These are phyloP conservation scores for Cymodocea nodosa DNA, from an alignment of 116 monocot species.

Conservation along the genomic window DNA sequence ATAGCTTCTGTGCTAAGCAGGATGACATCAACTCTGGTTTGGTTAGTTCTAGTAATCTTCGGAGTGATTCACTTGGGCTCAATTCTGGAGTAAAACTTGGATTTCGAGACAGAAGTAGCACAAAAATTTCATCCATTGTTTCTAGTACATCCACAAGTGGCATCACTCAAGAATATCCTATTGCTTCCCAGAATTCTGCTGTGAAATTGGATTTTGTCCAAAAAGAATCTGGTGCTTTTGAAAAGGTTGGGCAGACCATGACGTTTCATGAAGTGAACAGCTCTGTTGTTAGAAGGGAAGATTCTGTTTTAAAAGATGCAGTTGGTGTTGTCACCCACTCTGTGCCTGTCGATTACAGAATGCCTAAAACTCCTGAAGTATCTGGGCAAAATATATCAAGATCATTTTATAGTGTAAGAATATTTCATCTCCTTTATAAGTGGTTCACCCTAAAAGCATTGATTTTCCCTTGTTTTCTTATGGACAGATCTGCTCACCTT, in stretches of 20 bases:
- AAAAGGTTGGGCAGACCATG: slow-evolving; percentile 12
- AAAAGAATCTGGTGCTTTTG: slow-evolving; percentile 8
- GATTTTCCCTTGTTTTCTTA: neutral
- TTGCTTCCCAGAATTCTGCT: slow-evolving; percentile 7
- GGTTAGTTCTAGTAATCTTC: slow-evolving; percentile 10
- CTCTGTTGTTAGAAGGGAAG: slow-evolving; percentile 9
- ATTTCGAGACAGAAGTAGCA: slow-evolving; percentile 7
- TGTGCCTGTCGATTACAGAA: slow-evolving; percentile 14
- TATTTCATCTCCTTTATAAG: neutral
- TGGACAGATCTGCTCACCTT: neutral
- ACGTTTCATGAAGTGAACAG: slow-evolving; percentile 12
- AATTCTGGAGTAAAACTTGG: slow-evolving; percentile 14
- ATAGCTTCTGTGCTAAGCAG: slow-evolving; percentile 4
- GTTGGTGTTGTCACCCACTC: slow-evolving; percentile 9
- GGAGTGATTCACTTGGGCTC: slow-evolving; percentile 15
- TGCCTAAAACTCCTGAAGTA: slow-evolving; percentile 17
- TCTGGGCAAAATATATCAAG: slow-evolving; percentile 44
- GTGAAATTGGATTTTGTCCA: slow-evolving; percentile 2
- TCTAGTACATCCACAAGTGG: slow-evolving; percentile 12
- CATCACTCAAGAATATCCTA: slow-evolving; percentile 11
- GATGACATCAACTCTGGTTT: slow-evolving; percentile 8
- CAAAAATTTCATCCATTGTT: slow-evolving; percentile 13
- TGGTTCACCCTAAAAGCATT: too few species aligned
- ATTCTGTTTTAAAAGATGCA: slow-evolving; percentile 13
- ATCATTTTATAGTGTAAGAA: slow-evolving; percentile 71